Evolutionary conservation across 768 basidiomycete species (phyloP), one percentile per base, ranked within the genome.

Genomic region (Pleurotus tuber-regium): DNA sequence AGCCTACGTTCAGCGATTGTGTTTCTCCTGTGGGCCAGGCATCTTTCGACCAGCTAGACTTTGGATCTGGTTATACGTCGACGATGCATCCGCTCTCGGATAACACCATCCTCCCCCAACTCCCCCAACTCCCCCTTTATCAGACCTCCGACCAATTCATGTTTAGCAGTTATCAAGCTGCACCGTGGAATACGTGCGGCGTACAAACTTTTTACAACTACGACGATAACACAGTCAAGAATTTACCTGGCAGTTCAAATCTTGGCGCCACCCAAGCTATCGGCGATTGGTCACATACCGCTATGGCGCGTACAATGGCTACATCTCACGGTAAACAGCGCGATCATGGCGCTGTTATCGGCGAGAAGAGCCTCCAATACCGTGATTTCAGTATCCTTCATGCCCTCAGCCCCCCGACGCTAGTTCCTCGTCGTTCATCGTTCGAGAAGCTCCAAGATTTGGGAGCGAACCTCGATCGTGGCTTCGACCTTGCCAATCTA

Each of bases 191-290:
- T n/a, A n/a, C n/a, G n/a, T n/a, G n/a, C n/a, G n/a, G n/a, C 7
- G 46, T 48, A 9, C 16, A 31, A 19, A 48, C 46, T 2, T 31
- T 21, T 14, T 48, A 30, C 31, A 24, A 48, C 23, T 48, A 48
- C 16, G 14, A 31, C 24, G 21, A 29, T 16, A 31, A 0, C 16
- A 14, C 19, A 33, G 46, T 4, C 16, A 16, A 12, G 9, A 5
- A 16, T 8, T 29, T 8, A 21, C 30, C n/a, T 23, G n/a, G n/a
- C n/a, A n/a, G n/a, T n/a, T n/a, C n/a, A n/a, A n/a, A n/a, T n/a
- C n/a, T n/a, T n/a, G n/a, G n/a, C n/a, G 18, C 46, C 4, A 14
- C 46, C 19, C 4, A n/a, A 8, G 6, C 14, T 21, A 23, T 12
- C 14, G 19, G 18, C 21, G 40, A 24, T 21, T 42, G 40, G 40